Evolutionary conservation across 2,329 filamentous ascomycete species (phyloP).

Genomic region (Pyrenochaeta sp.): DNA sequence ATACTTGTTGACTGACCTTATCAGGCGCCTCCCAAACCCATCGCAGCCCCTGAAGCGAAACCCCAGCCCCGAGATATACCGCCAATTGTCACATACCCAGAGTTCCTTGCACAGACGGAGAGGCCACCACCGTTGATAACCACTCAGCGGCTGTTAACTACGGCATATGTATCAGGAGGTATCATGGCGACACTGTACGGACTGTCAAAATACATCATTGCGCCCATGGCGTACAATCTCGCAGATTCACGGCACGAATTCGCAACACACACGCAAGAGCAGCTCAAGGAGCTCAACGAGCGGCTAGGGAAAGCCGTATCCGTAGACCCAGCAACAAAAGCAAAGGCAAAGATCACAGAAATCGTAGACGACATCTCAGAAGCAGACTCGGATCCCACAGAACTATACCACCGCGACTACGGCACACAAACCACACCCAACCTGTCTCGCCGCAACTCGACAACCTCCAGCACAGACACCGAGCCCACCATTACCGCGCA

Average conservation of each 20-base stretch:
- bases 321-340: conserved; percentile 59
- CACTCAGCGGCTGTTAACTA: conserved; percentile 62
- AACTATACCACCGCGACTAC: conserved; percentile 82
- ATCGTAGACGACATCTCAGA: conserved; percentile 54
- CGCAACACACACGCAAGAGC: conserved; percentile 57
- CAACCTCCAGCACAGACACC: conserved; percentile 27
- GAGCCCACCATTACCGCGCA: conserved; percentile 48
- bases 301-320: conserved; percentile 68
- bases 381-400: conserved; percentile 69
- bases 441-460: conserved; percentile 50
- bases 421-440: conserved; percentile 76
- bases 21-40: conserved; percentile 26
- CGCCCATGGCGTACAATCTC: conserved; percentile 65
- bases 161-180: conserved; percentile 64
- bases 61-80: conserved; percentile 55
- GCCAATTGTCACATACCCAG: conserved; percentile 72
- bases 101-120: conserved; percentile 66
- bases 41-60: conserved; percentile 17
- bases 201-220: conserved; percentile 71
- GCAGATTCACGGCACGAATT: conserved; percentile 65
- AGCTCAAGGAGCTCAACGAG: conserved; percentile 64
- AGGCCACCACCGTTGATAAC: conserved; percentile 68
- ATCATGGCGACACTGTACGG: conserved; percentile 70
- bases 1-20: conserved; percentile 12
- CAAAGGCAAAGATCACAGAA: conserved; percentile 33